Percentiles rank a stretch among this genome's conserved stretches.
These are phyloP conservation scores for Aspergillus funiculosus DNA, from an alignment of 495 filamentous ascomycete species.

Conservation along the genomic window DNA sequence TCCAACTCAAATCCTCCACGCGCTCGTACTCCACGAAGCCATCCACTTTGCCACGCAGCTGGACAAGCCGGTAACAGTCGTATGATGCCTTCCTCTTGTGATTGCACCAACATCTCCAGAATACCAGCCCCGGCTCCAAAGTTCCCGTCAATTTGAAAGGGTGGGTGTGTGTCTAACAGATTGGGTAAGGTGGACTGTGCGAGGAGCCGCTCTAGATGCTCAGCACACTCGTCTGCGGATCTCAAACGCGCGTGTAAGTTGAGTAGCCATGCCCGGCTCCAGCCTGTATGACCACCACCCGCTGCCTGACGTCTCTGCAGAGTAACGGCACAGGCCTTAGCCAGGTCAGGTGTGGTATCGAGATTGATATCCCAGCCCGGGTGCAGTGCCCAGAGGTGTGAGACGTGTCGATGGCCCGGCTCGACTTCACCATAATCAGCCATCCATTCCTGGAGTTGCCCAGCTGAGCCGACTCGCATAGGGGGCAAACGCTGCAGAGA, in stretches of 20 bases:
- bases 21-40: constrained; percentile 34
- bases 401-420: constrained; percentile 46
- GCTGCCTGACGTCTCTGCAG: constrained; percentile 33
- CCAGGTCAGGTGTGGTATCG: constrained; percentile 21
- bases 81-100: constrained; percentile 38
- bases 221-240: constrained; percentile 29
- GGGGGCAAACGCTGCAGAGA: constrained; percentile 24
- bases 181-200: constrained; percentile 37
- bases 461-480: constrained; percentile 32
- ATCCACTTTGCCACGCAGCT: constrained; percentile 28
- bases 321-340: constrained; percentile 33
- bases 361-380: constrained; percentile 27
- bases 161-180: constrained; percentile 39
- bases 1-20: constrained; percentile 39
- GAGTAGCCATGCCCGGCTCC: constrained; percentile 46
- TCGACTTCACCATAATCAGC: constrained; percentile 42
- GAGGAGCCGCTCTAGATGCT: constrained; percentile 34
- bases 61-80: constrained; percentile 43
- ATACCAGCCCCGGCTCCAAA: constrained; percentile 46
- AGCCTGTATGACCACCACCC: constrained; percentile 45
- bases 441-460: constrained; percentile 47
- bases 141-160: constrained; percentile 51
- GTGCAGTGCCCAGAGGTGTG: constrained; percentile 42
- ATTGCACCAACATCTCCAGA: constrained; percentile 48
- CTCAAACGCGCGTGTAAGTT: constrained; percentile 32